phyloP scores from a whole-genome alignment of 441 rosid genomes.

The Croton setiger region DNA sequence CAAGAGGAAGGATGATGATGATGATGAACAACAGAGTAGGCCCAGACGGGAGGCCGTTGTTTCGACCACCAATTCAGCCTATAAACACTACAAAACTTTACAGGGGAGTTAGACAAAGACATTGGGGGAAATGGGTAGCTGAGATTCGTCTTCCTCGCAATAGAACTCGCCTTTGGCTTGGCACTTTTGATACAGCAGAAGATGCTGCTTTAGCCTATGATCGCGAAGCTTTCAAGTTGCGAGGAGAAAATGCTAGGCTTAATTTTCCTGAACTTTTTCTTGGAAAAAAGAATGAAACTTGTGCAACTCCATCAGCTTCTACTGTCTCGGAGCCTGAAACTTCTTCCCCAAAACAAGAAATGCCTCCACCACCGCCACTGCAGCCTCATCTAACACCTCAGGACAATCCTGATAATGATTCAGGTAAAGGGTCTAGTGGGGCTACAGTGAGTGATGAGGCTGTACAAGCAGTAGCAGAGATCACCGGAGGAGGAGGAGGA shows the following conservation, averaged over 20 bases:
- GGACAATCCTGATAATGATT: constrained; percentile 36
- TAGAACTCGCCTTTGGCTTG: constrained; percentile 90
- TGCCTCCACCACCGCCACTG: constrained; percentile 21
- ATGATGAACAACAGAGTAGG: constrained; percentile 48
- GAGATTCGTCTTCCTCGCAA: constrained; percentile 93
- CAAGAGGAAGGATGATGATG: constrained; percentile 74
- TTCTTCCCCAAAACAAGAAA: constrained; percentile 23
- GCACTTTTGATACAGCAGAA: constrained; percentile 88
- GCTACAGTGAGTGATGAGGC: constrained; percentile 31
- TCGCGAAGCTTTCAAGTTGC: constrained; percentile 75
- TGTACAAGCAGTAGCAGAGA: constrained; percentile 24
- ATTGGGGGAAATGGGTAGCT: constrained; percentile 98
- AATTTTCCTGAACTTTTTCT: constrained; percentile 80
- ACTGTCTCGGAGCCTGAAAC: constrained; percentile 35
- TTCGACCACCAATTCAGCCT: constrained; percentile 58
- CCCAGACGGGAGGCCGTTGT: constrained; percentile 48
- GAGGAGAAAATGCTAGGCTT: constrained; percentile 84
- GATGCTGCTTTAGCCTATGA: constrained; percentile 92
- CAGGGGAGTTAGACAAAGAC: constrained; percentile 91
- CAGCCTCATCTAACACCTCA: constrained; percentile 1
- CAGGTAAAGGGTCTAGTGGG: constrained; percentile 33
- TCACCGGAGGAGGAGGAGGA: constrained; percentile 33
- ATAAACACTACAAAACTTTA: constrained; percentile 68
- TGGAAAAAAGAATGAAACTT: constrained; percentile 42
- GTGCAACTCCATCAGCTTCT: constrained; percentile 32